Evolutionary conservation across 2,329 filamentous ascomycete genomes (phyloP).

Genomic region (Sordariomycetes sp.): DNA sequence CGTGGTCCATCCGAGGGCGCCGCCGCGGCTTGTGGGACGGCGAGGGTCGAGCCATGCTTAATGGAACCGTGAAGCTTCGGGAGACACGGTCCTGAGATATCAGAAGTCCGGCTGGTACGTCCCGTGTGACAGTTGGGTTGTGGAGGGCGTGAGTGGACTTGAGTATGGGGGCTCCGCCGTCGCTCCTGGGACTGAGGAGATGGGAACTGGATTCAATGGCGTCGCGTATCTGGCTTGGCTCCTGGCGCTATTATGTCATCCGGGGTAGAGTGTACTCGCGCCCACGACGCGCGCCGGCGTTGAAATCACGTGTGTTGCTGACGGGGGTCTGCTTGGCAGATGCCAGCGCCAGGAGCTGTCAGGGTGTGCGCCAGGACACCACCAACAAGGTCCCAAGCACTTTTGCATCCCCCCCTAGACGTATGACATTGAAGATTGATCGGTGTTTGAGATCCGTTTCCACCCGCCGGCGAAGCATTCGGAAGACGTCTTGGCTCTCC

Average conservation of each 20-base stretch:
- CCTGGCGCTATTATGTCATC: constrained; percentile 1
- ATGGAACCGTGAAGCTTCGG: constrained; percentile 1
- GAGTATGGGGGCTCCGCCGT: background rate
- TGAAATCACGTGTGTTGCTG: background rate
- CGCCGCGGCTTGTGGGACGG: constrained; percentile 47
- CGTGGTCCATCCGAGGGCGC: constrained; percentile 36
- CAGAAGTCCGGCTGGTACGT: background rate
- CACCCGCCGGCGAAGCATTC: background rate
- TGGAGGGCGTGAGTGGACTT: background rate
- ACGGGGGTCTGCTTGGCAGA: background rate
- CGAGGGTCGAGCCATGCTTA: constrained; percentile 37
- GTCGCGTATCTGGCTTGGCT: background rate
- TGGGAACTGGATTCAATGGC: background rate
- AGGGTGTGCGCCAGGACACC: background rate
- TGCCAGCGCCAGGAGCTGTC: background rate
- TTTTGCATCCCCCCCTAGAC: background rate
- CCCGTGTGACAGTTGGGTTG: background rate
- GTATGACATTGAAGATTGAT: background rate
- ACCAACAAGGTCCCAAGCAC: background rate
- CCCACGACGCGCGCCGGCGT: background rate
- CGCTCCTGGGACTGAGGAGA: background rate
- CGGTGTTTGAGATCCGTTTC: background rate
- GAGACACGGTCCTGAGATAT: background rate
- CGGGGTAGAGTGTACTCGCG: background rate
- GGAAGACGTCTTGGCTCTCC: background rate